These are phyloP conservation scores for Apiotrichum porosum DNA, from an alignment of 1,284 basidiomycete species.

Conservation along the genomic window DNA sequence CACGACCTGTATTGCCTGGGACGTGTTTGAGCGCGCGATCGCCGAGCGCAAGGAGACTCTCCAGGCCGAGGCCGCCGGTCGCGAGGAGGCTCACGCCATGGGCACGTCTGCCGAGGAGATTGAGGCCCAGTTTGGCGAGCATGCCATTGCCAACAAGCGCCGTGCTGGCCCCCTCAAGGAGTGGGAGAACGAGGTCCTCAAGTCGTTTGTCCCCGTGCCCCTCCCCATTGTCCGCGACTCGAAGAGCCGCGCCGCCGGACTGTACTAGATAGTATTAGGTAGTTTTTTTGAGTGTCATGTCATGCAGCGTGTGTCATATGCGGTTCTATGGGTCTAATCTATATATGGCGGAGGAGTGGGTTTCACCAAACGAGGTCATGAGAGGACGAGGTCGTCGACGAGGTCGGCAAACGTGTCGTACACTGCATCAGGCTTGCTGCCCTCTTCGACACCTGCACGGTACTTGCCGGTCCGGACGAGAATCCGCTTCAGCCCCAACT, in stretches of 20 bases:
- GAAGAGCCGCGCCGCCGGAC: constrained; percentile 3
- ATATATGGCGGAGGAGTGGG: too few relatives aligned
- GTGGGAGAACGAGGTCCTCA: constrained; percentile 46
- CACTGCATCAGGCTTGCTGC: constrained; percentile 53
- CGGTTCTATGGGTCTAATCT: too few relatives aligned
- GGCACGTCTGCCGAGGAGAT: constrained; percentile 43
- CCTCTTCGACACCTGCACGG: constrained; percentile 24
- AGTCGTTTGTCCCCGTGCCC: constrained; percentile 36
- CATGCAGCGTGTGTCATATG: too few relatives aligned
- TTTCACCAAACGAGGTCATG: too few relatives aligned
- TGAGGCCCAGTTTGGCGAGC: constrained; percentile 16
- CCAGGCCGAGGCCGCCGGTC: constrained; percentile 51
- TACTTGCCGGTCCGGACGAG: constrained; percentile 49
- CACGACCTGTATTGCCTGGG: constrained; percentile 66
- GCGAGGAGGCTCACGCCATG: constrained; percentile 45
- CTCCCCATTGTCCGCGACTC: constrained; percentile 24
- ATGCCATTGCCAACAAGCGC: constrained; percentile 56
- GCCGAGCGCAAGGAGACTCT: constrained; percentile 35
- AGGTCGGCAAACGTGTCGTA: constrained; percentile 57
- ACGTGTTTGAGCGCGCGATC: constrained; percentile 65
- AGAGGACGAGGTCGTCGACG: constrained; percentile 53
- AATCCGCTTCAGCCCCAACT: constrained; percentile 60
- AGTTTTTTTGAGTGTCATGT: too few relatives aligned
- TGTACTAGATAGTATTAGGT: too few relatives aligned
- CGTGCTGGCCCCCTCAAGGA: constrained; percentile 29